Evolutionary conservation across 1,284 basidiomycete species (phyloP), one percentile per base, ranked within the genome.

Genomic region (Pseudozyma hubeiensis): DNA sequence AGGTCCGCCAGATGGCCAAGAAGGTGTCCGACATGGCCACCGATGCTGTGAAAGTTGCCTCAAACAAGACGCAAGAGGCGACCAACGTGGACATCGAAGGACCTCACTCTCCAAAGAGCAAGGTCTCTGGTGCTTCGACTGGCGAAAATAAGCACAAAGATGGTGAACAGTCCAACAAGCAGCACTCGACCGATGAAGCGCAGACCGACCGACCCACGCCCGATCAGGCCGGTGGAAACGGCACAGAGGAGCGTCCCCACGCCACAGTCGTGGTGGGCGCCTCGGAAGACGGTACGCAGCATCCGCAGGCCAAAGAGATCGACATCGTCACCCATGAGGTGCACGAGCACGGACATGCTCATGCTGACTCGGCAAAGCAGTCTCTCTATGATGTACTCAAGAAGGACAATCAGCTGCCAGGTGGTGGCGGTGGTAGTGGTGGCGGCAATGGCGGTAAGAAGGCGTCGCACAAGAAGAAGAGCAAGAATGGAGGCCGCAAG

Each of bases 341-440:
- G 17, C 64, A 57, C 13, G 62, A 76, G 24, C 65, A 58, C n/a
- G 63, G 74, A 17, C 46, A 57, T 40, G 46, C 48, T 2, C 33
- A 43, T 17, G 31, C 44, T n/a, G 51, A 68, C 14, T 39, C 53
- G 34, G 50, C 51, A 9, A 48, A 66, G 46, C 40, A 52, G 35
- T 70, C 65, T 31, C 65, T 77, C 29, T 77, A 74, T 52, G 54
- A 70, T 17, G 53, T 65, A 52, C 54, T 77, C 29, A 72, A 72
- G 55, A 69, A 70, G 48, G 74, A 74, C n/a, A 59, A 64, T 31
- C 50, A 69, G 57, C 35, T 72, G 39, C 64, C 64, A 37, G 50
- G 31, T 37, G 35, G 47, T 24, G 35, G 17, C n/a, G 52, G 46
- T 3, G 44, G 17, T 7, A 44, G 41, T 16, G 13, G 40, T 37